Base-by-base conservation (phyloP, 164 flowering plant genomes). In the Chimonanthus salicifolius region DNA sequence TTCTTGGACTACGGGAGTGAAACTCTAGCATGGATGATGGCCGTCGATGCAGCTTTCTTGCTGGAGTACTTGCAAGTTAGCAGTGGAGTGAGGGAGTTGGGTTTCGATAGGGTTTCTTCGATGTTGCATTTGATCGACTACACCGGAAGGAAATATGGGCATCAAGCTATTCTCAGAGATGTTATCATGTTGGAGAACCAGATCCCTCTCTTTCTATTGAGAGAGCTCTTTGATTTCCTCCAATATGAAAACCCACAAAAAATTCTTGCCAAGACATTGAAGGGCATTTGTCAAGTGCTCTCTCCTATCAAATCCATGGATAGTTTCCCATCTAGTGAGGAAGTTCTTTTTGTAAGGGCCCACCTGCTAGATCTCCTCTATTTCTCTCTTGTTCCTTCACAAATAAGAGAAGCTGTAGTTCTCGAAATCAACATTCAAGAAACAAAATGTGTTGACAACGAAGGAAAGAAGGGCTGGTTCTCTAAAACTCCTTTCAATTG, bases 111-210 rank as follows among this genome's bases (percentile, higher is more conserved):
- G 45, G 18, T 68, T 9, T 47, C 67, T 3, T 71, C 78, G 70
- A 76, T 11, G 54, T 33, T 33, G 33, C 33, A 33, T 0, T 33
- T 33, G 33, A 33, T 33, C 33, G 33, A 33, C 33, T 33, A 44
- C 9, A 20, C 66, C 0, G 16, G 74, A 51, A 51, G 20, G 65
- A 71, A 71, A 66, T 64, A 48, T 3, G 66, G 71, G 33, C 70
- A 65, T 45, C 18, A 44, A 2, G 54, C 74, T 7, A 71, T 71
- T 18, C 65, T 71, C 10, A 64, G 74, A 18, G 74, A 71, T 45
- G 44, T 75, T 4, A 47, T 69, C 3, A 70, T 75, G 78, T 47
- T 75, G 21, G 74, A 71, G 50, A 75, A 75, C 63, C 78, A 75
- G 47, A 75, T 75, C 20, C 78, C 78, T 3, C 51, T 75, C 13